Evolutionary conservation across 1,284 basidiomycete species (phyloP), one percentile per base, ranked within the genome.

Genomic region (Sporisorium scitamineum): DNA sequence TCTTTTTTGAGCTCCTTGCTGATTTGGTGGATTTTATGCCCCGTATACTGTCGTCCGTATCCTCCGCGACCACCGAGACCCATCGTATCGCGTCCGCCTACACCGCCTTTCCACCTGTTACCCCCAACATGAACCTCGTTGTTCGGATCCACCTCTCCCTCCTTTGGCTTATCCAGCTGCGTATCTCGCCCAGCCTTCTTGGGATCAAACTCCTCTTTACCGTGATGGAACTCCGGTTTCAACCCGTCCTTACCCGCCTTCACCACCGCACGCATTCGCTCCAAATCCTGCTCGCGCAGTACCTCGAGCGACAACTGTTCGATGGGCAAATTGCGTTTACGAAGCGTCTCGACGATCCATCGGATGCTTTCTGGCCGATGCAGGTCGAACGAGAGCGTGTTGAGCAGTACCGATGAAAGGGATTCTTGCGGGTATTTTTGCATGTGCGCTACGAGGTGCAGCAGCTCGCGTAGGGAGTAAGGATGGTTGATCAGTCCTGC

Each of bases 41-140:
- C 84, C 9, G 77, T 63, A 50, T 79, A 82, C 42, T 82, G 64
- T 1, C 84, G 74, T 41, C 83, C 83, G 54, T 68, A 82, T 5
- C 84, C 83, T 22, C 83, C 83, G 3, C 80, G 69, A 0, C 86
- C 85, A 5, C 86, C 86, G 5, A 85, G 76, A 1, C 86, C 85
- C 8, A 82, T 84, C 10, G 85, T 86, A 26, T 84, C 83, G 13
- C 85, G 76, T 0, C 85, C 83, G 8, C 86, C 86, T 2, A 82
- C 84, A 20, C 86, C 86, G 27, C 86, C 86, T 3, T 83, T 80
- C 84, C 85, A 87, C 10, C 79, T 83, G 61, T 87, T 86, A 3
- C 86, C 86, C 6, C 86, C 86, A 1, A 79, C 70, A 52, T 87
- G 85, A 20, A 73, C 62, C 52, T 86, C 70, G 50, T 83, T 81